Base-by-base conservation (phyloP, 2,329 filamentous ascomycete genomes). In the Fusarium nematophilum region DNA sequence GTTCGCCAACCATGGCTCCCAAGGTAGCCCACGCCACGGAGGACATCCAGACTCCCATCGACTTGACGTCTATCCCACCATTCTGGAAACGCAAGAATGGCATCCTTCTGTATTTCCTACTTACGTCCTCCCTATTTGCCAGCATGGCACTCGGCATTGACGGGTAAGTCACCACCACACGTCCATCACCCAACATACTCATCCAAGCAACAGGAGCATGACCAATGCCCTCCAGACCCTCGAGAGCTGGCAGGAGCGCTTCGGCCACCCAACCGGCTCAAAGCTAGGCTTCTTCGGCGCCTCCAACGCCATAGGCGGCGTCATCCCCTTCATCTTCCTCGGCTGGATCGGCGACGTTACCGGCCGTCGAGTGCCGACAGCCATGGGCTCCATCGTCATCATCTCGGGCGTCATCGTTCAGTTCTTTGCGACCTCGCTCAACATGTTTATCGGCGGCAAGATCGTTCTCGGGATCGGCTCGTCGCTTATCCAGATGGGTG, bases 131-230 rank as follows among this genome's bases (percentile, higher is more conserved):
- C 5, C 68, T 78, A 1, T 61, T 79, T 26, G 74, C 77, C 27
- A 79, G 76, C 54, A 73, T 75, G 18, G 75, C 77, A 3, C 67
- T 77, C 23, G 77, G 77, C 11, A 78, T 79, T 34, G 77, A 79
- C 31, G 77, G 77, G 59, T 76, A 67, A 61, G 74, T 70, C n/a
- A 3, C 8, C 7, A 6, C 5, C 9, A 7, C 9, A n/a, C 13
- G 10, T 2, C 2, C n/a, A 25, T 11, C 2, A 6, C 9, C 11
- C 8, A 0, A 17, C 2, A 8, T 4, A 6, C 1, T 47, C 6
- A 51, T 18, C 9, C 27, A 9, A 2, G 10, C 3, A 26, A 5
- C 4, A 63, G 37, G n/a, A 45, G 47, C 42, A 77, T 76, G 74
- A 77, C 74, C n/a, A 78, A 77, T 40, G 75, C 72, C 37, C 75